Evolutionary conservation across 495 filamentous ascomycete genomes (phyloP), one percentile per base, ranked within the genome.

Genomic region (Penicillium subrubescens): DNA sequence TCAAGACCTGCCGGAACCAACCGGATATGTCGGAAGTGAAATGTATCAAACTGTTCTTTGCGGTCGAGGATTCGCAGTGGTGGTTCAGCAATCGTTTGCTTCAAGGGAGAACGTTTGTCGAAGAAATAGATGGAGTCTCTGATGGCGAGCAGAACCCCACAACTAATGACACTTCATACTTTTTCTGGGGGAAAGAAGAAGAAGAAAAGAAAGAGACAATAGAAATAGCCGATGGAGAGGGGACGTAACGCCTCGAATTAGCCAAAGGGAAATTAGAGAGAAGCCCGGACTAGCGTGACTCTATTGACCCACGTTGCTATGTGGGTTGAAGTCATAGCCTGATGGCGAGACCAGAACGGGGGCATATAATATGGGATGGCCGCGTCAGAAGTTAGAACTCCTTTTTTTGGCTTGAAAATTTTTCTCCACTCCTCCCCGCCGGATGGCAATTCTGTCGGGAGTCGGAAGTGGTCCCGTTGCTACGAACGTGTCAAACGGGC

Each of bases 291-390:
- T 57, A 19, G 34, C 37, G 12, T 33, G 54, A 58, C 39, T 19
- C 35, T 27, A 10, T 60, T 34, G 67, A 69, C 70, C 70, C 70
- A 72, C 70, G 67, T 60, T 59, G 64, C 69, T 72, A 69, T 58
- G 67, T 55, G 52, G 55, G 56, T 67, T 71, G 65, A 68, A 63
- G 65, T 72, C 68, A 70, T 27, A 27, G 25, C 25, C 25, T 27
- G 25, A 27, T 72, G 33, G 51, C 60, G 51, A 39, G 43, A 52
- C 33, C 31, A 29, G 41, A 46, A 23, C 25, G 53, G 43, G 25
- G 25, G 25, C 1, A 27, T 27, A 27, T 27, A 27, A 21, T 1
- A 39, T 17, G 43, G 19, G n/a, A 7, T 12, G 46, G 48, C 48
- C 65, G 65, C 62, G 64, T 67, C 59, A 62, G 50, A 23, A 31